Conservation (phyloP, 495 filamentous ascomycete genomes). For the Tuber microsphaerosporum region DNA sequence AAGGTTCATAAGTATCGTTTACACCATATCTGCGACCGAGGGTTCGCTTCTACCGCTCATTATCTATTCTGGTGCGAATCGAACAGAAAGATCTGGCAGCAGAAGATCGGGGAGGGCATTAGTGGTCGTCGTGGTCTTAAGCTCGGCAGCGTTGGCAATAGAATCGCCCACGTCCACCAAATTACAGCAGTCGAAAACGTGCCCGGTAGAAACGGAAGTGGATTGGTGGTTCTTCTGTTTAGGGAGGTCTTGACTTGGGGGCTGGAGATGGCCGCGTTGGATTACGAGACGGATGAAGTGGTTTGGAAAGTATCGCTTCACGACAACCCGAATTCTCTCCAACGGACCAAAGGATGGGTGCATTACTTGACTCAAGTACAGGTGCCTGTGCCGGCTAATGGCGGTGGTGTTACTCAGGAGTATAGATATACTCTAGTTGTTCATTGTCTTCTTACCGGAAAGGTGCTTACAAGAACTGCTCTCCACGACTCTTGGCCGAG, state of each 20-base stretch:
- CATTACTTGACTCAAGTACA: slow-evolving; percentile 33
- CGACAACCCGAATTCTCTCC: slow-evolving; percentile 34
- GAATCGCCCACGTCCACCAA: slow-evolving; percentile 36
- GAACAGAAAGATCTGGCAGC: slow-evolving; percentile 38
- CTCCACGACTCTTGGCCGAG: slow-evolving; percentile 35
- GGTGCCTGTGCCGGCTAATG: slow-evolving; percentile 17
- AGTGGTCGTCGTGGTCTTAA: slow-evolving; percentile 35
- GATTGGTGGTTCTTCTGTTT: slow-evolving; percentile 33
- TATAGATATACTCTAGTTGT: slow-evolving; percentile 34
- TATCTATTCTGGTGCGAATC: slow-evolving; percentile 39
- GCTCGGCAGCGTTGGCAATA: slow-evolving; percentile 33
- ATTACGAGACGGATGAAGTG: slow-evolving; percentile 39
- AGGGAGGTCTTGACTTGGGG: slow-evolving; percentile 33
- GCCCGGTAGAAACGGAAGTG: slow-evolving; percentile 33
- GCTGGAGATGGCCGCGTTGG: slow-evolving; percentile 34
- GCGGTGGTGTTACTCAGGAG: slow-evolving; percentile 29
- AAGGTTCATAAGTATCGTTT: slow-evolving; percentile 38
- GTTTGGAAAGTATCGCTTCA: slow-evolving; percentile 35
- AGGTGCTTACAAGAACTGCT: slow-evolving; percentile 28
- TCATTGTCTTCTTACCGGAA: slow-evolving; percentile 35
- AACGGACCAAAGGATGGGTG: slow-evolving; percentile 34
- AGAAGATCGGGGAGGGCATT: slow-evolving; percentile 38
- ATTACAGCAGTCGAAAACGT: slow-evolving; percentile 36
- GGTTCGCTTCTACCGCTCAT: slow-evolving; percentile 30
- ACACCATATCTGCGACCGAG: slow-evolving; percentile 34